Evolutionary conservation across 257 asterid genomes (phyloP).

Genomic region (Solanum chaucha): DNA sequence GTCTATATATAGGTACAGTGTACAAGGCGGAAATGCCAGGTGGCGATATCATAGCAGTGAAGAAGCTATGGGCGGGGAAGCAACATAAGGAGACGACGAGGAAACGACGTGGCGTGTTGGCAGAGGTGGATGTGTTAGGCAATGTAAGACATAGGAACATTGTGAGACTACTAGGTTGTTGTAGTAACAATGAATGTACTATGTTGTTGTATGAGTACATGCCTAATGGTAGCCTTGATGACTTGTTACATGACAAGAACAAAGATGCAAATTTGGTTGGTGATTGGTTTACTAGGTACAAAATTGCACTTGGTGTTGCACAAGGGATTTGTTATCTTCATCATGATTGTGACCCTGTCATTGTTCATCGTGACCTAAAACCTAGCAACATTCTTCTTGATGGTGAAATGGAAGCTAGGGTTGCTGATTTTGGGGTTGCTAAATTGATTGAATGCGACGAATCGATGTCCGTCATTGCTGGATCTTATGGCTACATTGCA

Average conservation of each 20-base stretch:
- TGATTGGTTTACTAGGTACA: conserved; percentile 71
- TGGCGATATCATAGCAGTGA: conserved; percentile 83
- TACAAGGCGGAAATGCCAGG: conserved; percentile 91
- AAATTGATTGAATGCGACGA: conserved; percentile 55
- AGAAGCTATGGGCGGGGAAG: conserved; percentile 65
- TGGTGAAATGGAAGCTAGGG: conserved; percentile 71
- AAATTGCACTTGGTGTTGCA: conserved; percentile 76
- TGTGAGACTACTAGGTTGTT: conserved; percentile 66
- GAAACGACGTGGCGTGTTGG: conserved; percentile 55
- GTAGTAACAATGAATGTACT: conserved; percentile 50
- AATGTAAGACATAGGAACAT: conserved; percentile 84
- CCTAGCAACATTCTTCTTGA: conserved; percentile 76
- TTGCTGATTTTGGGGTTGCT: conserved; percentile 89
- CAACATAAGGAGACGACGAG: conserved; percentile 36
- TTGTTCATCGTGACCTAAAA: conserved; percentile 69
- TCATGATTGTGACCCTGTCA: conserved; percentile 77
- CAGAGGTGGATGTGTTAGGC: conserved; percentile 90
- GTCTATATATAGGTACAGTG: conserved; percentile 52
- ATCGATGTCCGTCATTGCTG: conserved; percentile 80
- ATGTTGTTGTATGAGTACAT: conserved; percentile 88
- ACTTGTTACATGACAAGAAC: conserved; percentile 57
- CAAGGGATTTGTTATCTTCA: conserved; percentile 86
- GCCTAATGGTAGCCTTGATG: conserved; percentile 90
- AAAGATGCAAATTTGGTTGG: conserved; percentile 44
- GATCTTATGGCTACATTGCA: conserved; percentile 94